A percentile compares a stretch with the other conserved stretches of the same genome.
Evolutionary conservation across 306 rosid species (phyloP).

Genomic region (Gastrolobium villosum): DNA sequence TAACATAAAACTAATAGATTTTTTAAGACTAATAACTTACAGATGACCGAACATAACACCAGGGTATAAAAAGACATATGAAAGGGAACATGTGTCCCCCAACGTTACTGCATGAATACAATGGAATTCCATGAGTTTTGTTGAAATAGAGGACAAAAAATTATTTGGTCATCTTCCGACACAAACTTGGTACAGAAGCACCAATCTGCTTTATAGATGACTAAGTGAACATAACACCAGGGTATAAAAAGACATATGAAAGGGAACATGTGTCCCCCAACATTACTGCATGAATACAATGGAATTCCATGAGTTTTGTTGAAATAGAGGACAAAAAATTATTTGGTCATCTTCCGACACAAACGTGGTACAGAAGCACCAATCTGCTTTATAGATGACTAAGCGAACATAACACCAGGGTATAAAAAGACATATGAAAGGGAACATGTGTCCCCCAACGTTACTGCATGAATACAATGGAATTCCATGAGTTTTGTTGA

Average conservation of each 20-base stretch:
- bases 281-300: constrained; percentile 46
- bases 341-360: constrained; percentile 95
- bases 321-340: constrained; percentile 1
- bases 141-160: not conserved
- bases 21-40: too few relatives aligned
- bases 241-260: not conserved
- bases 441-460: constrained; percentile 43
- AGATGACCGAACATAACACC: not conserved
- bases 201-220: constrained; percentile 78
- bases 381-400: constrained; percentile 51
- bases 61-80: too few relatives aligned
- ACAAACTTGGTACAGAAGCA: constrained; percentile 58
- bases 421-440: not conserved
- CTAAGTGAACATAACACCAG: constrained; percentile 8
- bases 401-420: not conserved
- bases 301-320: constrained; percentile 37
- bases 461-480: constrained; percentile 45
- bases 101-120: constrained; percentile 47
- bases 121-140: constrained; percentile 38
- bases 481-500: constrained; percentile 34
- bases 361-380: constrained; percentile 54
- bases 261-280: constrained; percentile 42
- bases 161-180: constrained; percentile 89
- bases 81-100: constrained; percentile 40
- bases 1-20: too few relatives aligned